Evolutionary conservation across 2,329 filamentous ascomycete species (phyloP), one percentile per base, ranked within the genome.

Genomic region (Claviceps arundinis): DNA sequence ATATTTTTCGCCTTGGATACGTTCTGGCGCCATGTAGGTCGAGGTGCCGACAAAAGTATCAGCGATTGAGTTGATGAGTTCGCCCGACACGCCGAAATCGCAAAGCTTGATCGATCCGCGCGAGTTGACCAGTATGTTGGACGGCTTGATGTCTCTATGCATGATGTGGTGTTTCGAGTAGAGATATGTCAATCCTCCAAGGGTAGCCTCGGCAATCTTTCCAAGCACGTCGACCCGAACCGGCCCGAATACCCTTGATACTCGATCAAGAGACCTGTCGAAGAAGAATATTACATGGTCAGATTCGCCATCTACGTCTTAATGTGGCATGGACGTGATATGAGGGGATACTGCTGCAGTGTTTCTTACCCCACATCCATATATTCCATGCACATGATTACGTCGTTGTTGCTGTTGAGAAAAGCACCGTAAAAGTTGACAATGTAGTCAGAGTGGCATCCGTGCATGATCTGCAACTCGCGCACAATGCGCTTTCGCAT

Each of bases 301-400:
- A 42, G 40, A 51, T 19, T 38, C n/a, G 30, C 16, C 30, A 34
- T 14, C 16, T 30, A 37, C 19, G 19, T 3, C 47, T 42, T 9
- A 3, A 22, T 42, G 24, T 19, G n/a, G 8, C 5, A 19, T 47
- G 45, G 16, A 13, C 8, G 40, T 47, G 43, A 5, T 11, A 24
- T 11, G 24, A 9, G n/a, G 17, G 11, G 30, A 2, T 6, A 30
- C 16, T 34, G 50, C n/a, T 22, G 24, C 19, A n/a, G 73, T 30
- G 26, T 11, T 24, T 24, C 87, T 70, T 78, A 97, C 93, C 93
- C 93, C 66, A 91, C 89, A 70, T 98, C 93, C 89, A 95, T 95
- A 67, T 98, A 97, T 68, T 98, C 93, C 93, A 98, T 98, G 69
- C 93, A 98, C 84, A 98, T 91, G 61, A 97, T 94, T 54, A 98